These are phyloP conservation scores for Talaromyces borbonicus DNA, from an alignment of 495 filamentous ascomycete species.

Conservation along the genomic window DNA sequence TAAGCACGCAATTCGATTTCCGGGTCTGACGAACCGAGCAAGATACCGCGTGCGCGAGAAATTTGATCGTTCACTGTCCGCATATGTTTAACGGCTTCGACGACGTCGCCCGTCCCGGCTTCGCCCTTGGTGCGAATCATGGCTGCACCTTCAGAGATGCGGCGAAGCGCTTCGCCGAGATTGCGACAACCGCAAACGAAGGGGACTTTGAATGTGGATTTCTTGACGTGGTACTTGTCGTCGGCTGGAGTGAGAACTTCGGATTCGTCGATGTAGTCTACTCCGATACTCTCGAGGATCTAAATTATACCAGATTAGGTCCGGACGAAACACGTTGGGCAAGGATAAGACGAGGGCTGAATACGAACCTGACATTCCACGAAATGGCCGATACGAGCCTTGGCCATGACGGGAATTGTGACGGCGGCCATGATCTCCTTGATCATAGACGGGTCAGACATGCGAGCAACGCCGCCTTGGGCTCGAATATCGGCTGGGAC, in stretches of 20 bases:
- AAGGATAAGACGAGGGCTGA: not conserved
- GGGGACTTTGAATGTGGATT: constrained; percentile 70
- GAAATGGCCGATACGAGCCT: constrained; percentile 95
- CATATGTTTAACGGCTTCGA: constrained; percentile 95
- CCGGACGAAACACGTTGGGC: too few species aligned
- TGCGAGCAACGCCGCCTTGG: constrained; percentile 88
- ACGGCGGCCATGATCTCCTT: constrained; percentile 92
- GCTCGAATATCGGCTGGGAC: constrained; percentile 94
- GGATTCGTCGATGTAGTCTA: constrained; percentile 97
- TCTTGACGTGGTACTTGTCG: constrained; percentile 82
- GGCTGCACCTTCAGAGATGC: constrained; percentile 88
- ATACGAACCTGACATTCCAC: constrained; percentile 79
- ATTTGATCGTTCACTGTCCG: constrained; percentile 83
- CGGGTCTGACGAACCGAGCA: constrained; percentile 46
- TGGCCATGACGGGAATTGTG: constrained; percentile 99
- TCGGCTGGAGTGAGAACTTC: constrained; percentile 97
- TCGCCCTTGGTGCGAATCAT: constrained; percentile 99
- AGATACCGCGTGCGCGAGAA: constrained; percentile 54
- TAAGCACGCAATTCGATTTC: constrained; percentile 67
- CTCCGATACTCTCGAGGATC: constrained; percentile 89
- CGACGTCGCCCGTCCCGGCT: constrained; percentile 94
- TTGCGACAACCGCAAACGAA: constrained; percentile 98
- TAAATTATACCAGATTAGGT: too few species aligned
- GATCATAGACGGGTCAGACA: constrained; percentile 95
- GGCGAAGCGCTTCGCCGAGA: constrained; percentile 83